Percentiles rank a stretch among this genome's conserved stretches.
phyloP scores from a whole-genome alignment of 148 eudicot species.

The Chenopodium quinoa region DNA sequence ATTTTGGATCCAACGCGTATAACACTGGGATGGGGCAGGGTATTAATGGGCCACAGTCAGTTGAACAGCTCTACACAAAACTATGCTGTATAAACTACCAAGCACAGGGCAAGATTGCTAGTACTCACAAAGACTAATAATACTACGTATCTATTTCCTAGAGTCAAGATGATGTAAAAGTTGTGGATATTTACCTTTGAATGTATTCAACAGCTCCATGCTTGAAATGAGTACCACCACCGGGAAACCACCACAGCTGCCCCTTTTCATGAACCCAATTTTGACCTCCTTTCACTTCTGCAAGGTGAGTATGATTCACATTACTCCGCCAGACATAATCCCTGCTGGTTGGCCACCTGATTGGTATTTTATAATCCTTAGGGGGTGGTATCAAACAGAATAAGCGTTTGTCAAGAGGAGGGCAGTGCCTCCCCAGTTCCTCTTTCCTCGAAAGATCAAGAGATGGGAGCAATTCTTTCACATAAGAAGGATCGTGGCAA shows the following conservation, averaged over 20 bases:
- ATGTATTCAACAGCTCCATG: constrained; percentile 94
- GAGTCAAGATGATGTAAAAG: background rate
- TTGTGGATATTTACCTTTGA: constrained; percentile 49
- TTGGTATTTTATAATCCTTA: constrained; percentile 82
- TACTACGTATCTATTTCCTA: background rate
- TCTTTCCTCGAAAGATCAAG: constrained; percentile 73
- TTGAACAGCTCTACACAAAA: background rate
- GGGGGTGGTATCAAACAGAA: constrained; percentile 96
- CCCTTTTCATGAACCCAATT: constrained; percentile 94
- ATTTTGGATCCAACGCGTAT: too few species aligned
- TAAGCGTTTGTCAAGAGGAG: constrained; percentile 70
- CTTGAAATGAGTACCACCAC: constrained; percentile 99
- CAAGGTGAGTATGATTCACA: constrained; percentile 89
- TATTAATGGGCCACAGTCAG: too few species aligned
- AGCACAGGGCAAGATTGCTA: background rate
- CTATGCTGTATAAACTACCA: constrained; percentile 2
- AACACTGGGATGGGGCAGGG: too few species aligned
- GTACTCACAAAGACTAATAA: background rate
- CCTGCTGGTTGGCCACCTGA: constrained; percentile 90
- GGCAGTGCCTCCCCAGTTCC: constrained; percentile 92
- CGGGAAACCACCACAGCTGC: constrained; percentile 94
- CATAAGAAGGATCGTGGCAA: constrained; percentile 77
- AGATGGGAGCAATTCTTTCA: constrained; percentile 62
- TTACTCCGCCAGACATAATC: constrained; percentile 96
- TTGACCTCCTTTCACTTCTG: constrained; percentile 95